Conservation (phyloP, 2,329 filamentous ascomycete genomes). For the Nannizzia gypsea region DNA sequence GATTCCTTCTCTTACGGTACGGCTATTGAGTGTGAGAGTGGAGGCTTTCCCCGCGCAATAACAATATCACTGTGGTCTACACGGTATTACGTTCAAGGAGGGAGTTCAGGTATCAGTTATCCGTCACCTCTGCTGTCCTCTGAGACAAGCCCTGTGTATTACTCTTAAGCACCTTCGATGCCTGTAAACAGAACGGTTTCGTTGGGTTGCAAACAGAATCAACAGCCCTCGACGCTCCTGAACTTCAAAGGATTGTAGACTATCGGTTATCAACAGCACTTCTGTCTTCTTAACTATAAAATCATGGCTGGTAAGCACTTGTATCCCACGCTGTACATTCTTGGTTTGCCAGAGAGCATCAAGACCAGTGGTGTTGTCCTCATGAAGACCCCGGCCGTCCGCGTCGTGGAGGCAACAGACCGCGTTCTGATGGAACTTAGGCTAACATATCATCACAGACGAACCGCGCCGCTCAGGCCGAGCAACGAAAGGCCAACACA, state of each 20-base stretch:
- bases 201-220: slow-evolving; percentile 12
- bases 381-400: neutral
- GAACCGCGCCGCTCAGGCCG: slow-evolving; percentile 90
- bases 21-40: neutral
- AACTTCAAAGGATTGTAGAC: slow-evolving; percentile 26
- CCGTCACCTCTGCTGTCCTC: slow-evolving; percentile 21
- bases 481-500: slow-evolving; percentile 94
- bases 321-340: slow-evolving; percentile 19
- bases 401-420: neutral
- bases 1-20: neutral
- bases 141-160: slow-evolving; percentile 25
- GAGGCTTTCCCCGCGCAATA: neutral
- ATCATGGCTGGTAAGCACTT: slow-evolving; percentile 52
- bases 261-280: slow-evolving; percentile 19
- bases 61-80: neutral
- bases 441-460: slow-evolving; percentile 36
- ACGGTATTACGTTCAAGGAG: slow-evolving; percentile 7
- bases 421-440: slow-evolving; percentile 7
- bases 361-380: neutral
- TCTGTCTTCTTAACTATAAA: slow-evolving; percentile 16
- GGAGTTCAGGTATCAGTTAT: slow-evolving; percentile 19
- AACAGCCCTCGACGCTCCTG: slow-evolving; percentile 9
- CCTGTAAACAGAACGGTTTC: slow-evolving; percentile 26
- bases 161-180: slow-evolving; percentile 28
- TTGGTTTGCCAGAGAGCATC: neutral